phyloP scores from a whole-genome alignment of 495 filamentous ascomycete species.

The Aspergillus incahuasiensis region DNA sequence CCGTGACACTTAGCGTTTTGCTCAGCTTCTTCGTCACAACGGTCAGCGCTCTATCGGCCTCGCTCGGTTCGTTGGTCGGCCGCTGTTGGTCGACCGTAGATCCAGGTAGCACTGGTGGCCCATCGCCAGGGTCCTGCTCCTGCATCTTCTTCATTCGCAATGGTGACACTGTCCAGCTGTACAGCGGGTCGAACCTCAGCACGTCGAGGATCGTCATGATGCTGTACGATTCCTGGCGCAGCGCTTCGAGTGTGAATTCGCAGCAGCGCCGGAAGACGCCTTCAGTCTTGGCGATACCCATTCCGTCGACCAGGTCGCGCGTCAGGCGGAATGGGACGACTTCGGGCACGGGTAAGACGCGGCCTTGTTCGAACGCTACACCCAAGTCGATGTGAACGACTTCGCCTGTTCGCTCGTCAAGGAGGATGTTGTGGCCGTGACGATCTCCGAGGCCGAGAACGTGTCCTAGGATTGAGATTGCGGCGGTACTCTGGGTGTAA shows the following conservation, averaged over 20 bases:
- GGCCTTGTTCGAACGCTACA: constrained; percentile 93
- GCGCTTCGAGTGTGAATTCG: constrained; percentile 91
- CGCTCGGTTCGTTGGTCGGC: constrained; percentile 69
- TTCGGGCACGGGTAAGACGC: constrained; percentile 87
- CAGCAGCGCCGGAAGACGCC: constrained; percentile 95
- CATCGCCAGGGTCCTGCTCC: constrained; percentile 50
- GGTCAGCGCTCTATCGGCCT: constrained; percentile 85
- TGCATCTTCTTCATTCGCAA: constrained; percentile 75
- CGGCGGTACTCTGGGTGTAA: constrained; percentile 88
- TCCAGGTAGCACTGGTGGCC: constrained; percentile 31
- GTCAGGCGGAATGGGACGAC: constrained; percentile 93
- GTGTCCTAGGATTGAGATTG: constrained; percentile 91
- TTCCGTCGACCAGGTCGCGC: constrained; percentile 93
- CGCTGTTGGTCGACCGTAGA: constrained; percentile 37
- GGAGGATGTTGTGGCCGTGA: constrained; percentile 92
- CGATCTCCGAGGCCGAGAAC: constrained; percentile 93
- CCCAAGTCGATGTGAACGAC: constrained; percentile 96
- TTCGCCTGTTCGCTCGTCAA: constrained; percentile 86
- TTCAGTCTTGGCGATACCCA: constrained; percentile 93
- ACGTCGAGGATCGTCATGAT: constrained; percentile 98
- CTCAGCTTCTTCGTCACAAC: constrained; percentile 92
- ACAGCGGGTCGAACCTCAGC: constrained; percentile 90
- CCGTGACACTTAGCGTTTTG: constrained; percentile 87
- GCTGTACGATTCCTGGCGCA: constrained; percentile 85
- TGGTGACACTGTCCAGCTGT: constrained; percentile 93